phyloP scores from a whole-genome alignment of 2,329 filamentous ascomycete species.

The Talaromyces amestolkiae region DNA sequence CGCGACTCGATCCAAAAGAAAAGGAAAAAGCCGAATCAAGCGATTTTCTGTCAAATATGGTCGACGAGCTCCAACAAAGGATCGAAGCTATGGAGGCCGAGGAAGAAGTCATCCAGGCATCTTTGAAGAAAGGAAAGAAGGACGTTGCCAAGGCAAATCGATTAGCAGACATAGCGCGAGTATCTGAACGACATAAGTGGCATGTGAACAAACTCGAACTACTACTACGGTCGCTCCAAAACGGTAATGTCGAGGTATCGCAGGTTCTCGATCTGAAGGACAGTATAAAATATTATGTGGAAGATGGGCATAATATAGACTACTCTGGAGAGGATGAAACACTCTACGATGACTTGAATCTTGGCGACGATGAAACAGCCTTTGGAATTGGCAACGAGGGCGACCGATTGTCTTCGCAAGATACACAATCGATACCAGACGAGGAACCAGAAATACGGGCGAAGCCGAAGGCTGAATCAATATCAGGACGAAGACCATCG shows the following conservation, averaged over 20 bases:
- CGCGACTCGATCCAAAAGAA: constrained; percentile 95
- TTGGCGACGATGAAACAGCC: constrained; percentile 86
- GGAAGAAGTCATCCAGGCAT: constrained; percentile 78
- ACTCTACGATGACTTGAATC: constrained; percentile 90
- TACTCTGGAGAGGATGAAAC: constrained; percentile 85
- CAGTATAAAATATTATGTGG: constrained; percentile 90
- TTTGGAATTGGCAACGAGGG: constrained; percentile 78
- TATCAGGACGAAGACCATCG: constrained; percentile 68
- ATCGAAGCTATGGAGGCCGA: constrained; percentile 92
- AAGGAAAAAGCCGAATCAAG: constrained; percentile 86
- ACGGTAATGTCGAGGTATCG: constrained; percentile 82
- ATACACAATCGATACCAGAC: constrained; percentile 87
- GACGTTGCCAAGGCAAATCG: constrained; percentile 79
- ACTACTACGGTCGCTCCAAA: constrained; percentile 84
- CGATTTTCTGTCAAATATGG: constrained; percentile 81
- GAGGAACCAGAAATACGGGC: constrained; percentile 66
- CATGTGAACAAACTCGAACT: constrained; percentile 91
- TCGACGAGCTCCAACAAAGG: constrained; percentile 89
- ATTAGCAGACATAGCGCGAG: constrained; percentile 77
- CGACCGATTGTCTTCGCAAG: constrained; percentile 91
- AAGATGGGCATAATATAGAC: constrained; percentile 82
- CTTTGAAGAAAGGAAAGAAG: constrained; percentile 93
- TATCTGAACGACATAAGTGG: constrained; percentile 93
- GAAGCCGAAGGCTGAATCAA: constrained; percentile 58
- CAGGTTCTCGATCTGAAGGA: constrained; percentile 88